Percentiles rank a stretch among this genome's conserved stretches.
These are phyloP conservation scores for Alternaria tenuissima DNA, from an alignment of 2,329 filamentous ascomycete species.

Conservation along the genomic window DNA sequence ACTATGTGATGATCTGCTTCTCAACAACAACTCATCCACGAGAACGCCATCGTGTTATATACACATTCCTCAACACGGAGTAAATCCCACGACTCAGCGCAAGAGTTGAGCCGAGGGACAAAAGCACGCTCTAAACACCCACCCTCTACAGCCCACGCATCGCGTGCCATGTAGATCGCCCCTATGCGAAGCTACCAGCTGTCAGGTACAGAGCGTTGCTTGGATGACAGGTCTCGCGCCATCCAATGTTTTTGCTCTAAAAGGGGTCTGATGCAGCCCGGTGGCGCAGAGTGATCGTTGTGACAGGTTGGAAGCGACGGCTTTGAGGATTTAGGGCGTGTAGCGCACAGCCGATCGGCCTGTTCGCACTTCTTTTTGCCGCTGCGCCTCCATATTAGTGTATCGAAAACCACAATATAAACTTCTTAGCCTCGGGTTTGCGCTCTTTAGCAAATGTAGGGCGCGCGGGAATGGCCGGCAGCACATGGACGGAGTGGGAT, in stretches of 20 bases:
- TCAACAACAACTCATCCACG: background rate
- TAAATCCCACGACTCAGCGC: background rate
- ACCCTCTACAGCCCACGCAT: background rate
- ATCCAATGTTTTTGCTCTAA: background rate
- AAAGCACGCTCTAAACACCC: background rate
- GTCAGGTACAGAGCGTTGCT: background rate
- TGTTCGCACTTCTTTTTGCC: conserved; percentile 1
- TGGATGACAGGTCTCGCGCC: background rate
- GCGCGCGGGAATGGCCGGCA: background rate
- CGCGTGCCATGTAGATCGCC: background rate
- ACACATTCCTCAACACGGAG: background rate
- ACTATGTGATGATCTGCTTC: background rate
- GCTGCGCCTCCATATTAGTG: background rate
- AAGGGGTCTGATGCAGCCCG: background rate
- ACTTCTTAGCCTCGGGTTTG: background rate
- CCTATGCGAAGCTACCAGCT: background rate
- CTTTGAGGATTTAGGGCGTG: background rate
- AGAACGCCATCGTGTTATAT: background rate
- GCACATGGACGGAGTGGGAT: background rate
- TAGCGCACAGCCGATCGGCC: background rate
- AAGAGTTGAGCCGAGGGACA: background rate
- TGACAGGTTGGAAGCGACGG: background rate
- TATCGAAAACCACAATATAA: conserved; percentile 6
- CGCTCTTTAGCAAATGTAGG: background rate
- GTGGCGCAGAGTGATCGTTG: background rate